phyloP scores from a whole-genome alignment of 2,329 filamentous ascomycete genomes.

The Aspergillus sp. region DNA sequence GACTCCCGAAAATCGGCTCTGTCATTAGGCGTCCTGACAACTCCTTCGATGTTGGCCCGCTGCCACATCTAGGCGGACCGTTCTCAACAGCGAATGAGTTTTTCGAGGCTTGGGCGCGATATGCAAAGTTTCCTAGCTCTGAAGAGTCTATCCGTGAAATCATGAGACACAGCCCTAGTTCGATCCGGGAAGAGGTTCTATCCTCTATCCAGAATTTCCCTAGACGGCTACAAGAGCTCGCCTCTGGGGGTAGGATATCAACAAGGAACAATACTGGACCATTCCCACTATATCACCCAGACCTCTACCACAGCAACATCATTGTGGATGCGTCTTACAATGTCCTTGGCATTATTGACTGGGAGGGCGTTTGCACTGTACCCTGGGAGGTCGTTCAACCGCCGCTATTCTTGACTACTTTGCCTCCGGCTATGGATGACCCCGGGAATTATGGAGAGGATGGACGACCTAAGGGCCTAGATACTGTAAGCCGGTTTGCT shows the following conservation, averaged over 20 bases:
- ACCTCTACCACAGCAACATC: slow-evolving; percentile 20
- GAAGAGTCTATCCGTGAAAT: slow-evolving; percentile 8
- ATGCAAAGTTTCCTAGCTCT: slow-evolving; percentile 9
- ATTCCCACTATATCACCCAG: slow-evolving; percentile 15
- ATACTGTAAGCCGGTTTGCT: not conserved
- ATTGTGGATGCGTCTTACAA: slow-evolving; percentile 15
- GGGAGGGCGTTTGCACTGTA: slow-evolving; percentile 15
- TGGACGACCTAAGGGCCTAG: slow-evolving; percentile 1
- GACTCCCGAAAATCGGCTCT: slow-evolving; percentile 19
- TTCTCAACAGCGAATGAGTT: slow-evolving; percentile 20
- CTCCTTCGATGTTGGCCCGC: slow-evolving; percentile 15
- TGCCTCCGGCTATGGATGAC: slow-evolving; percentile 15
- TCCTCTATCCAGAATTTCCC: not conserved
- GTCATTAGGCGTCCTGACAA: slow-evolving; percentile 10
- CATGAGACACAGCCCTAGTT: not conserved
- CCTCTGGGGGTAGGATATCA: not conserved
- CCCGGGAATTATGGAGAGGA: slow-evolving; percentile 10
- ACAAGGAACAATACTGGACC: slow-evolving; percentile 5
- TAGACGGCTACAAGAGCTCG: not conserved
- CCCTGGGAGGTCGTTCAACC: slow-evolving; percentile 12
- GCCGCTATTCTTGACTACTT: slow-evolving; percentile 8
- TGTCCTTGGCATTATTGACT: slow-evolving; percentile 16
- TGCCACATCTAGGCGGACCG: slow-evolving; percentile 18
- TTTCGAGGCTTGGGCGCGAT: slow-evolving; percentile 19
- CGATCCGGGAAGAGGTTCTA: not conserved